Base-by-base conservation (phyloP, 768 basidiomycete species). In the Antrodiella citrinella region DNA sequence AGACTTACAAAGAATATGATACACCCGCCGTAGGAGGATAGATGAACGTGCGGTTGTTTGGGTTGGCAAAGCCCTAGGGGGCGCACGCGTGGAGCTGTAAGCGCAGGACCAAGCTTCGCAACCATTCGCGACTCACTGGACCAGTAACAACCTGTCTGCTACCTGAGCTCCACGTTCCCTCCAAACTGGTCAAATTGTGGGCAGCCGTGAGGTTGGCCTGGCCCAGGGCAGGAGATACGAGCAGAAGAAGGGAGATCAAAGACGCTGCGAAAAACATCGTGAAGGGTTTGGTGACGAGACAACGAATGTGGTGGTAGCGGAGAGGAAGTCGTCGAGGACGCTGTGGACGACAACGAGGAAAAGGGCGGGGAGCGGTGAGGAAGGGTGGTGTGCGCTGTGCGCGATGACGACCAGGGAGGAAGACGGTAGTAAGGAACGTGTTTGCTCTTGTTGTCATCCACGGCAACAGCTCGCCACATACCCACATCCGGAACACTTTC, bases 1-100 rank as follows among this genome's bases (percentile, higher is more conserved):
- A 2, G 20, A 75, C 91, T 65, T 61, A 95, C 91, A 97, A 95
- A 24, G 92, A 87, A 64, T 78, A 91, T 3, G 86, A 84, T 4
- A 96, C 76, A 24, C 96, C 96, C 0, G 93, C 90, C 18, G 80
- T 92, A 50, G 63, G 62, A 3, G 96, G 95, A 64, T 94, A 95
- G 26, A 50, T 80, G 69, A 99, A 98, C 2, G 84, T 73, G 69
- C 76, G 68, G 59, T 92, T 90, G 42, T 78, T 75, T 0, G 96
- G 94, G 61, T 86, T 81, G 38, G 86, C 91, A 65, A 94, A 97
- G 50, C 74, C 73, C 93, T 97, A 57, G 54, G 53, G 21, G 2
- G 30, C 57, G 52, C 11, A 41, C 47, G 51, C 45, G 24, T 44
- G 47, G 39, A 48, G 47, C 50, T n/a, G n/a, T n/a, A n/a, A n/a